Percentiles rank a stretch among this genome's conserved stretches.
Evolutionary conservation across 139 green algal species (phyloP).

Genomic region (Yamagishiella unicocca): DNA sequence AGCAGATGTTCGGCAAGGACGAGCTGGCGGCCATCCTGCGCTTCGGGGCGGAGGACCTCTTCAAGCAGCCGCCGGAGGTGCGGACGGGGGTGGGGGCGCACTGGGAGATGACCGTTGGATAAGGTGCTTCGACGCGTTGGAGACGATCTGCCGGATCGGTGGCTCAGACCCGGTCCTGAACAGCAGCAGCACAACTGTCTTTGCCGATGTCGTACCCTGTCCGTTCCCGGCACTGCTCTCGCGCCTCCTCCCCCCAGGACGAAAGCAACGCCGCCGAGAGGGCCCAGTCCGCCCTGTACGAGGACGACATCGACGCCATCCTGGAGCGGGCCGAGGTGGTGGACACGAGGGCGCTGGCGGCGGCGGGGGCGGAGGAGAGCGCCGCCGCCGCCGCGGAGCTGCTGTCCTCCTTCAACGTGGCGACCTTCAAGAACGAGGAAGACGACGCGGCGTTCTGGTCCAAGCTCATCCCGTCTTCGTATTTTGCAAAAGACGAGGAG

Average conservation of each 20-base stretch:
- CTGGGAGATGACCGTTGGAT: too few relatives aligned
- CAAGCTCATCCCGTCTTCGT: constrained; percentile 84
- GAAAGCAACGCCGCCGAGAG: constrained; percentile 39
- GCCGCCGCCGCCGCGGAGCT: constrained; percentile 72
- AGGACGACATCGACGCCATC: constrained; percentile 95
- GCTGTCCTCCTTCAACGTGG: constrained; percentile 90
- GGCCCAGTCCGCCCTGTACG: constrained; percentile 61
- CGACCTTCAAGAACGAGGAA: constrained; percentile 90
- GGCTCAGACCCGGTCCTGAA: too few relatives aligned
- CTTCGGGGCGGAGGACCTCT: constrained; percentile 96
- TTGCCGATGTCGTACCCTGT: too few relatives aligned
- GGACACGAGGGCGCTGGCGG: constrained; percentile 48
- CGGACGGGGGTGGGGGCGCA: neutral
- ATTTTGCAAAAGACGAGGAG: constrained; percentile 60
- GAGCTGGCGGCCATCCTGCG: constrained; percentile 95
- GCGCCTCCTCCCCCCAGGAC: neutral
- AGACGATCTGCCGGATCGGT: too few relatives aligned
- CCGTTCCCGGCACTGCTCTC: neutral
- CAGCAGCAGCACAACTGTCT: too few relatives aligned
- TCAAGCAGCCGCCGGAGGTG: constrained; percentile 76
- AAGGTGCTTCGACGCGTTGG: too few relatives aligned
- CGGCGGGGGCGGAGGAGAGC: neutral
- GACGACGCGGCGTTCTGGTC: constrained; percentile 95
- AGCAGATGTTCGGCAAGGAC: constrained; percentile 94
- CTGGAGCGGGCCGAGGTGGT: constrained; percentile 91